A percentile compares a stretch with the other conserved stretches of the same genome.
Conservation (phyloP, 257 asterid genomes). For the Lycium ferocissimum region DNA sequence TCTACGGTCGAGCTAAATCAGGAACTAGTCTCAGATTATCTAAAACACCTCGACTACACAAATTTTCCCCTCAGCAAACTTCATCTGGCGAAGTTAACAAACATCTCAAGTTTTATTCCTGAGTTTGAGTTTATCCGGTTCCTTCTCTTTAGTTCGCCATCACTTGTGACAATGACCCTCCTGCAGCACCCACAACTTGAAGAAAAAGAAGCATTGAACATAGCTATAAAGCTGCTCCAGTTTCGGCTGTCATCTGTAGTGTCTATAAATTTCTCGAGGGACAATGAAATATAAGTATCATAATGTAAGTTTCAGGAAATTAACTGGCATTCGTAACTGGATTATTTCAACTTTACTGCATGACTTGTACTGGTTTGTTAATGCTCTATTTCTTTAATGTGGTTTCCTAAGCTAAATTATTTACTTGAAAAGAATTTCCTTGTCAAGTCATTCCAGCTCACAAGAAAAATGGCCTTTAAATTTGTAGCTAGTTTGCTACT, state of each 20-base stretch:
- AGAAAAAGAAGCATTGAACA: background rate
- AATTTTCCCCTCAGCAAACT: background rate
- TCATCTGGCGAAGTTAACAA: background rate
- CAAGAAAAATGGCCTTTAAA: too few species aligned
- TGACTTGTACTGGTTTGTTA: background rate
- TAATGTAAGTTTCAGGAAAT: background rate
- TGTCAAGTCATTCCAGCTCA: too few species aligned
- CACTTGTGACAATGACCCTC: background rate
- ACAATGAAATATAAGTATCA: background rate
- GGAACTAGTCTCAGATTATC: too few species aligned
- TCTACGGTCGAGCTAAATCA: too few species aligned
- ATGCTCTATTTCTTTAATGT: too few species aligned
- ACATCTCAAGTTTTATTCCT: background rate
- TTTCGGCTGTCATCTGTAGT: background rate
- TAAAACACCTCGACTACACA: too few species aligned
- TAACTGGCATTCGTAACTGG: background rate
- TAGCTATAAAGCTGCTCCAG: background rate
- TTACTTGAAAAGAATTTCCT: too few species aligned
- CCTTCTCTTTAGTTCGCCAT: background rate
- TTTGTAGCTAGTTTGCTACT: too few species aligned
- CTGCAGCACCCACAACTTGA: background rate
- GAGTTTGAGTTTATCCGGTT: background rate
- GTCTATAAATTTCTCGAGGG: background rate
- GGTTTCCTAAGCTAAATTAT: too few species aligned
- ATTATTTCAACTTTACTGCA: background rate